These are phyloP conservation scores for Sphaerulina vaccinii DNA, from an alignment of 2,329 filamentous ascomycete genomes.

Conservation along the genomic window DNA sequence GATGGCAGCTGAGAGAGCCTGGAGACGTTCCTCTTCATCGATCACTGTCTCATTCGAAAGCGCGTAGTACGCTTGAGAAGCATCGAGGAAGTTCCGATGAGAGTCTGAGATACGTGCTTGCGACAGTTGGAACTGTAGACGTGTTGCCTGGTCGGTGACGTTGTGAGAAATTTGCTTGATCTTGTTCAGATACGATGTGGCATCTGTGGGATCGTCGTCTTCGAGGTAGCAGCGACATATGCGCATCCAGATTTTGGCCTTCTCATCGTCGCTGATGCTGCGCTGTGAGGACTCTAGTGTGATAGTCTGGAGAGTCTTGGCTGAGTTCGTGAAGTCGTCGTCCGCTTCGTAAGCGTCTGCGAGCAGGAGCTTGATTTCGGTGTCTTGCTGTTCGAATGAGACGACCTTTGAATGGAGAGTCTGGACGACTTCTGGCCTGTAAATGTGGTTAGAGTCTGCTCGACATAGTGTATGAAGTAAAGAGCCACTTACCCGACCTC, in stretches of 20 bases:
- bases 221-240: constrained; percentile 94
- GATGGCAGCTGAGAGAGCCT: constrained; percentile 81
- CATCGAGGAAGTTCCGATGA: constrained; percentile 83
- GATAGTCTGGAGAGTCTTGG: constrained; percentile 75
- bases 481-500: constrained; percentile 54
- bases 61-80: constrained; percentile 82
- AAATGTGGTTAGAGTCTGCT: background rate
- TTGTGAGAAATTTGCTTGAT: constrained; percentile 88
- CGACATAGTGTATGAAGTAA: background rate
- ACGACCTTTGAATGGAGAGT: constrained; percentile 65
- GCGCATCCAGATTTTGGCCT: constrained; percentile 83
- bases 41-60: constrained; percentile 76
- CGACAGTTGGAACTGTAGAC: constrained; percentile 83
- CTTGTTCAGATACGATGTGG: constrained; percentile 87
- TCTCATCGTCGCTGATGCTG: constrained; percentile 75
- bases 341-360: constrained; percentile 79
- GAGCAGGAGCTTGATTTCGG: constrained; percentile 73
- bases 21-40: constrained; percentile 81
- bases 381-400: constrained; percentile 83
- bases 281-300: constrained; percentile 87
- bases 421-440: constrained; percentile 63
- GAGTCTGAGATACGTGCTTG: constrained; percentile 93
- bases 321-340: constrained; percentile 78
- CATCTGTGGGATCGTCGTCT: constrained; percentile 82
- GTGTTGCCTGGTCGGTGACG: constrained; percentile 69